phyloP scores from a whole-genome alignment of 768 basidiomycete species.

The Austroboletus eburneus region DNA sequence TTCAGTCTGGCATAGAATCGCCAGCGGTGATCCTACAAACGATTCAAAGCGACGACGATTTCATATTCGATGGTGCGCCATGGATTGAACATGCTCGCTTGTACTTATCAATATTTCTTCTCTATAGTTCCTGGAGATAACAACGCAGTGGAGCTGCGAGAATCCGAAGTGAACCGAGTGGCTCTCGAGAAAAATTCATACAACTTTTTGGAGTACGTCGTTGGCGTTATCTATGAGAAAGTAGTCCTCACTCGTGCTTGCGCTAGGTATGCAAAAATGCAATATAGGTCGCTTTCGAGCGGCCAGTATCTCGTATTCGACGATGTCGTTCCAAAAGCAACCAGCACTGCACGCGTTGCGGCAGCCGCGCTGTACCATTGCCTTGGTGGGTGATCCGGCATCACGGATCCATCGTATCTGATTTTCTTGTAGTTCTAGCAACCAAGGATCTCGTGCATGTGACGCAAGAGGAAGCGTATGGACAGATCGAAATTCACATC shows the following conservation, averaged over 20 bases:
- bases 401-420: background rate
- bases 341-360: slow-evolving; percentile 73
- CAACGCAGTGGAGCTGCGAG: slow-evolving; percentile 43
- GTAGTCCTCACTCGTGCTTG: slow-evolving; percentile 10
- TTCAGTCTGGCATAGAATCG: slow-evolving; percentile 42
- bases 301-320: slow-evolving; percentile 54
- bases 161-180: slow-evolving; percentile 50
- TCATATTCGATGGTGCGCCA: slow-evolving; percentile 58
- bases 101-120: slow-evolving; percentile 12
- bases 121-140: slow-evolving; percentile 27
- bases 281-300: slow-evolving; percentile 53
- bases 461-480: slow-evolving; percentile 59
- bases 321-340: slow-evolving; percentile 56
- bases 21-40: slow-evolving; percentile 39
- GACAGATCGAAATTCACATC: slow-evolving; percentile 42
- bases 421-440: slow-evolving; percentile 51
- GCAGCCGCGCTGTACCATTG: slow-evolving; percentile 84
- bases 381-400: slow-evolving; percentile 48
- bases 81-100: background rate
- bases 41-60: slow-evolving; percentile 55
- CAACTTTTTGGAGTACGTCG: slow-evolving; percentile 73
- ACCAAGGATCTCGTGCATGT: slow-evolving; percentile 70
- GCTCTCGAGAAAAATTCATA: slow-evolving; percentile 72
- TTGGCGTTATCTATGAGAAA: background rate
- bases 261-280: slow-evolving; percentile 74